Base-by-base conservation (phyloP, 345 rosid species). In the Eucalyptus rudis region DNA sequence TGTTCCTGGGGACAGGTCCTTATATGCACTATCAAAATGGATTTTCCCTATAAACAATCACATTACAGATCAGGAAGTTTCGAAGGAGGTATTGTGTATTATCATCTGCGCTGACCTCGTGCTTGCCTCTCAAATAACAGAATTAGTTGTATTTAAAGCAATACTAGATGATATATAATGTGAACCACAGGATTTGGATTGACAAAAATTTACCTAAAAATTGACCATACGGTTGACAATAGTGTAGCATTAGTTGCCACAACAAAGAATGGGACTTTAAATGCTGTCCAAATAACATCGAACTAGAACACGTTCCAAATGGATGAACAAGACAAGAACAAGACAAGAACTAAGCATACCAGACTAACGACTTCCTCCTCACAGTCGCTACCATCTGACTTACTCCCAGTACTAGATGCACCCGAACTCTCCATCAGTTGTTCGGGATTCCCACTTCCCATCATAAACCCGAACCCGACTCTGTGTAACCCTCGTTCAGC, bases 391-490 rank as follows among this genome's bases (percentile, higher is more conserved):
- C 93, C 89, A 86, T 94, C 95, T 5, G 97, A 95, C 87, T 91
- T 95, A 87, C 87, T 89, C 88, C 94, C 93, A 1, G 88, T 87
- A 86, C 91, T 91, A 62, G 89, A 88, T 25, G 88, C 88, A 27
- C 86, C 91, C 2, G 89, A 92, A 87, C 89, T 83, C 87, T 89
- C 95, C 25, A 54, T 86, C 2, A 91, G 31, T 44, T 94, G 96
- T 83, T 95, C 96, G 24, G 87, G 86, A 16, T 25, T 84, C 31
- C 95, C 93, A 88, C 93, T 91, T 40, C 95, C 96, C 92, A 95
- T 94, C 93, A 97, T 96, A 89, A 97, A 95, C 31, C 99, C 99
- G 40, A 97, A 95, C 27, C 99, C 99, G 4, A 97, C 96, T 79
- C 96, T 94, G 88, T 95, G 99, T 93, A 96, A 93, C 59, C 99